Evolutionary conservation across 768 basidiomycete genomes (phyloP), one percentile per base, ranked within the genome.

Genomic region (Chalciporus sphaerocephalus): DNA sequence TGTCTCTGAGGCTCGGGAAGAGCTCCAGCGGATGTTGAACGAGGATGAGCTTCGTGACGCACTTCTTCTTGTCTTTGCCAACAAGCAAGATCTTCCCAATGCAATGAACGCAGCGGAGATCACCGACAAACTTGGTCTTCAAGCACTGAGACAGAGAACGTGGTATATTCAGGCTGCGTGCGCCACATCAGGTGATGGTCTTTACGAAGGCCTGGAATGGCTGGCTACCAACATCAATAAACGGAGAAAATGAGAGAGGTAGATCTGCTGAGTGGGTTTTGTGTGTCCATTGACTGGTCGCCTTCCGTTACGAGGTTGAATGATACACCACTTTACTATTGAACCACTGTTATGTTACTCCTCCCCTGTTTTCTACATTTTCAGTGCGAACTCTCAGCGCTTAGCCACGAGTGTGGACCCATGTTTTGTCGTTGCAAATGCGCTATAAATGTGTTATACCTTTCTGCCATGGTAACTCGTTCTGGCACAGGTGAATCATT

Each of bases 121-220:
- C 63, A 98, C 96, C 48, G 96, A 99, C 74, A 98, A 98, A 71
- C 92, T 99, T 59, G 95, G 96, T 51, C 87, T 99, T 42, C 95
- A 98, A 65, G 90, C 92, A 42, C 84, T 99, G 60, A 86, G 93
- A 67, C 90, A 97, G 76, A 78, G 96, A 73, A 92, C 88, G 51
- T 99, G 96, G 96, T 95, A 91, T 69, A 95, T 97, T 57, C 90
- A 92, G 90, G 91, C 95, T 55, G 93, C 96, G 36, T 99, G 95
- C 65, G 96, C 96, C 46, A 97, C 96, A 36, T 94, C 90, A 57
- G 96, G 95, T 55, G 96, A 98, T 66, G 96, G 96, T 74, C 77
- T 98, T 47, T 98, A 98, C 68, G 95, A 97, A 73, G 95, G 95
- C 69, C 78, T 96, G 58, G 94, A 97, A 74, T 97, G 93, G 95